Evolutionary conservation across 257 asterid genomes (phyloP).

Genomic region (Ilex asprella): DNA sequence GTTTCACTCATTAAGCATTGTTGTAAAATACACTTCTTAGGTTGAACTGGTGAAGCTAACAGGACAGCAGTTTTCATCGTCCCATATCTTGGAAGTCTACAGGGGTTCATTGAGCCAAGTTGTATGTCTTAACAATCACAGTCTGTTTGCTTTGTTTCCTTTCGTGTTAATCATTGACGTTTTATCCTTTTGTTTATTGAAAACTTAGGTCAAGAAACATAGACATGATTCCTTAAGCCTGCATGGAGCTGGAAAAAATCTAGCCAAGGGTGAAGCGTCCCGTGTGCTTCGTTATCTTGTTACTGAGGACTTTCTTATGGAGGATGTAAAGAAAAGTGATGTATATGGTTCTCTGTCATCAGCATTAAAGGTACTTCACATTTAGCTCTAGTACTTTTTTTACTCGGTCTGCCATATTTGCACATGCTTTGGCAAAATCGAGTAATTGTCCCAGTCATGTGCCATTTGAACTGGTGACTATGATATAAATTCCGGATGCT

Average conservation of each 20-base stretch:
- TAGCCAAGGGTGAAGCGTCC: slow-evolving; percentile 84
- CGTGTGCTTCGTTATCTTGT: slow-evolving; percentile 90
- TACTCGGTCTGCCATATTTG: not conserved
- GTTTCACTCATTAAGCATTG: too few species aligned
- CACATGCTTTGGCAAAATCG: not conserved
- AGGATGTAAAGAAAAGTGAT: slow-evolving; percentile 84
- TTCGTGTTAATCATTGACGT: slow-evolving; percentile 18
- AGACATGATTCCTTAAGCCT: slow-evolving; percentile 65
- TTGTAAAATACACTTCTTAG: slow-evolving; percentile 33
- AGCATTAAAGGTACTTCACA: slow-evolving; percentile 54
- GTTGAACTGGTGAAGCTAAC: slow-evolving; percentile 80
- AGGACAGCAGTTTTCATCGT: slow-evolving; percentile 68
- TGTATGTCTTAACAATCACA: slow-evolving; percentile 50
- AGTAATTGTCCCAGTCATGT: too few species aligned
- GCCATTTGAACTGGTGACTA: too few species aligned
- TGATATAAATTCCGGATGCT: too few species aligned
- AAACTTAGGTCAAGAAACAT: slow-evolving; percentile 82
- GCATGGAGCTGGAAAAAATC: slow-evolving; percentile 96
- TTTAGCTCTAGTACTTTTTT: not conserved
- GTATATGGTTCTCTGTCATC: slow-evolving; percentile 84
- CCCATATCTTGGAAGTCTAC: slow-evolving; percentile 92
- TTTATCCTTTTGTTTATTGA: slow-evolving; percentile 18
- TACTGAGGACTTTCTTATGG: slow-evolving; percentile 73
- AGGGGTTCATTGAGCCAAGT: slow-evolving; percentile 91
- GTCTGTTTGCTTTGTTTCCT: slow-evolving; percentile 6